Conservation (phyloP, 1,284 basidiomycete species). For the Trametes hirsuta region DNA sequence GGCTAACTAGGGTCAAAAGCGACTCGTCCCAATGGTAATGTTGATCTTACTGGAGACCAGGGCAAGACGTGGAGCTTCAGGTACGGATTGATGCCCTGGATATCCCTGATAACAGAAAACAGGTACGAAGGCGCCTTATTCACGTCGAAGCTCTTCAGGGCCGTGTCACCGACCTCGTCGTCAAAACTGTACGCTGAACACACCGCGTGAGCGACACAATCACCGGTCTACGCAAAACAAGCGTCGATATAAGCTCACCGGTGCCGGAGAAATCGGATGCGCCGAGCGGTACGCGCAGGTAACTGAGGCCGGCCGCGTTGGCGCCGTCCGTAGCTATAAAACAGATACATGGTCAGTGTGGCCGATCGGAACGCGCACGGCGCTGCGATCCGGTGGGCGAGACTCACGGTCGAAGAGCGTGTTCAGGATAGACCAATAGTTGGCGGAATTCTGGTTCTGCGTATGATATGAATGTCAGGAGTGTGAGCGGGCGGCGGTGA, state of each 20-base stretch:
- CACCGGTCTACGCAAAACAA: background rate
- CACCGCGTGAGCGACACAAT: background rate
- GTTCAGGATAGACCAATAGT: slow-evolving; percentile 50
- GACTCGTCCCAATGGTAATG: background rate
- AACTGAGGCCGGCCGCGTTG: slow-evolving; percentile 50
- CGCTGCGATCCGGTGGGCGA: background rate
- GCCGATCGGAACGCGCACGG: background rate
- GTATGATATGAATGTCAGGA: background rate
- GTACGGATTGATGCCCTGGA: slow-evolving; percentile 44
- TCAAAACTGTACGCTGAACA: slow-evolving; percentile 51
- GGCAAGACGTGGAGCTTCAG: slow-evolving; percentile 50
- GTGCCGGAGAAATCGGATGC: slow-evolving; percentile 49
- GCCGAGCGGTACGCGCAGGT: slow-evolving; percentile 56
- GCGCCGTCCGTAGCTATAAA: slow-evolving; percentile 47
- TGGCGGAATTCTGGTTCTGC: slow-evolving; percentile 40
- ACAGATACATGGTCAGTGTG: background rate
- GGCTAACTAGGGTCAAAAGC: slow-evolving; percentile 37
- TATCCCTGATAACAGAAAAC: slow-evolving; percentile 50
- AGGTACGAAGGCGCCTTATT: slow-evolving; percentile 48
- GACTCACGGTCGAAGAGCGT: slow-evolving; percentile 48
- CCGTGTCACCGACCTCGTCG: slow-evolving; percentile 45
- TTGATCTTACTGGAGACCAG: slow-evolving; percentile 51
- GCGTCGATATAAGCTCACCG: slow-evolving; percentile 15
- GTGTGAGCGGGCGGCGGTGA: background rate
- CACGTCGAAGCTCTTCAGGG: slow-evolving; percentile 45